Evolutionary conservation across 2,329 filamentous ascomycete genomes (phyloP), one percentile per base, ranked within the genome.

Genomic region (Elsinoe ampelina): DNA sequence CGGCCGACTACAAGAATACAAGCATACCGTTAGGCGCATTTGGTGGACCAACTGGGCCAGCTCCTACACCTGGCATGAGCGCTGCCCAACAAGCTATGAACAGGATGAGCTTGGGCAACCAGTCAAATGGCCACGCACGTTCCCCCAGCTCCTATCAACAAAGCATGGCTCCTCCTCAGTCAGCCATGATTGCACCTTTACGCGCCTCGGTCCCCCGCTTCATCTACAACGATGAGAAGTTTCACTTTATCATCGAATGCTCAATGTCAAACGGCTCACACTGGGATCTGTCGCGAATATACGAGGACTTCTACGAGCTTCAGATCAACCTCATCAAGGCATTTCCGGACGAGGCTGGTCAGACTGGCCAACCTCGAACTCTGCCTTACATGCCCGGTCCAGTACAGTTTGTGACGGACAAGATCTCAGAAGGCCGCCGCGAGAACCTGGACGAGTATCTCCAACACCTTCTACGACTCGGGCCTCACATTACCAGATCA

Each of bases 271-370:
- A 97, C 68, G 91, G 90, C 48, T 81, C 88, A 47, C 85, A 88
- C 67, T 97, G 91, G 90, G 91, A 96, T 68, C 75, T 98, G 51
- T 92, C 89, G 38, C 84, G 93, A 61, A 93, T 95, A 67, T 98
- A 98, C 67, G 90, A 97, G 70, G 93, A 97, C 73, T 98, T 98
- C 68, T 98, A 97, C 73, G 93, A 97, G 71, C 92, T 97, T 70
- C 93, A 98, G 70, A 97, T 97, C 67, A 89, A 90, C 32, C 83
- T 98, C 7, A 81, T 98, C 50, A 92, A 90, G 43, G 89, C 82
- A 45, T 97, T 96, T 67, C 92, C 93, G 19, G 84, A 87, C 35
- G 93, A 97, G 71, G 92, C 93, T 36, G 93, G 93, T 55, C 93
- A 95, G 66, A 87, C 85, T 15, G 75, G 72, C 11, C 80, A 79